These are phyloP conservation scores for Fusarium veterinarium DNA, from an alignment of 2,329 filamentous ascomycete species.

Conservation along the genomic window DNA sequence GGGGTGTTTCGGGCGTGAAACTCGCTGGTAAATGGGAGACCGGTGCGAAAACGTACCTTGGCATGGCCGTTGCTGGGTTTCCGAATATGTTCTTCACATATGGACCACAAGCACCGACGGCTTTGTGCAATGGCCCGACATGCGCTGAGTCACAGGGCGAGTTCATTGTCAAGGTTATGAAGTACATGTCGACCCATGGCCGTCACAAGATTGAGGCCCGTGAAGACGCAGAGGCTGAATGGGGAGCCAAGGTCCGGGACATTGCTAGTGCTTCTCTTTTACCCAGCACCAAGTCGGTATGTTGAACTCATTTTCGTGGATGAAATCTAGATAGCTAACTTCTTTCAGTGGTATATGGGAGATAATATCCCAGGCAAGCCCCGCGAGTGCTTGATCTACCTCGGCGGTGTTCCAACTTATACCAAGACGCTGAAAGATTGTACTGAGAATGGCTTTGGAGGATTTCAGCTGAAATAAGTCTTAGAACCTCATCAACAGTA, in stretches of 20 bases:
- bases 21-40: conserved; percentile 2
- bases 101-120: not conserved
- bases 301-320: not conserved
- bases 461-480: not conserved
- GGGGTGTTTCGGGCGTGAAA: not conserved
- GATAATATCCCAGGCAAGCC: not conserved
- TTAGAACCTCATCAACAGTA: rapidly evolving
- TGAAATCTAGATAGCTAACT: not conserved
- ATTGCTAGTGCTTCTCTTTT: not conserved
- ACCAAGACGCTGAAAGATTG: not conserved
- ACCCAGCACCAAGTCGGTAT: not conserved
- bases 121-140: not conserved
- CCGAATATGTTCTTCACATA: conserved; percentile 19
- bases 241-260: not conserved
- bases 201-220: not conserved
- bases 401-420: not conserved
- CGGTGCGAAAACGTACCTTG: conserved; percentile 1
- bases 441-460: not conserved
- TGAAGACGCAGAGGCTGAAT: not conserved
- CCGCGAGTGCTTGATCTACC: not conserved
- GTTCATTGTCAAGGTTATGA: not conserved
- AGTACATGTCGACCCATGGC: not conserved
- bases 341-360: not conserved
- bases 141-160: not conserved
- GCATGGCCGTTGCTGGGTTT: not conserved